These are phyloP conservation scores for Globisporangium takayamanum DNA, from an alignment of 352 stramenopile species.

Conservation along the genomic window DNA sequence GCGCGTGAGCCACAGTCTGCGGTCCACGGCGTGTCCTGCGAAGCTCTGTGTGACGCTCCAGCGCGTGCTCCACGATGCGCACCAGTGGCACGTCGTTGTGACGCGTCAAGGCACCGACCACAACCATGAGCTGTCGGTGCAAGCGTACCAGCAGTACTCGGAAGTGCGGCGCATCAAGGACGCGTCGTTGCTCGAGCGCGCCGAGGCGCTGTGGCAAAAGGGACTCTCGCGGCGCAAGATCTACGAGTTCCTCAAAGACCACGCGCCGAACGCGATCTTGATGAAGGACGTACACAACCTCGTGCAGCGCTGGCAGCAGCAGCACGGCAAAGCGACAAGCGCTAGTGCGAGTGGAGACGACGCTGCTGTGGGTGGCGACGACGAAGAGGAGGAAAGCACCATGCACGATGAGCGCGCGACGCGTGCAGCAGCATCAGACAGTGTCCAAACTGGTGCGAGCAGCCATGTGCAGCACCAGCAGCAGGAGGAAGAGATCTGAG, in stretches of 20 bases:
- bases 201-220: conserved; percentile 53
- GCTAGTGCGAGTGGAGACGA: neutral
- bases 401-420: too few species aligned
- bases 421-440: too few species aligned
- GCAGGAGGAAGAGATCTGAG: neutral
- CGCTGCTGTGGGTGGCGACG: neutral
- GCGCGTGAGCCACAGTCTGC: conserved; percentile 60
- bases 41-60: conserved; percentile 73
- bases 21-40: conserved; percentile 53
- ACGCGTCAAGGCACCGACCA: conserved; percentile 65
- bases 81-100: conserved; percentile 57
- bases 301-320: conserved; percentile 59
- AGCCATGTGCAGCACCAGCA: too few species aligned
- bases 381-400: neutral
- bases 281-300: conserved; percentile 85
- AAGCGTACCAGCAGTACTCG: conserved; percentile 59
- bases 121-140: conserved; percentile 62
- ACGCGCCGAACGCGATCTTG: conserved; percentile 38
- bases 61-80: conserved; percentile 21
- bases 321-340: conserved; percentile 8
- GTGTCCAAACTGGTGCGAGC: too few species aligned
- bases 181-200: conserved; percentile 39
- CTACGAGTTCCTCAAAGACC: conserved; percentile 72
- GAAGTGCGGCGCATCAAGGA: conserved; percentile 66
- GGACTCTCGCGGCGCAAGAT: conserved; percentile 53